Evolutionary conservation across 2,329 filamentous ascomycete genomes (phyloP), one percentile per base, ranked within the genome.

Genomic region (Arthroderma sp.): DNA sequence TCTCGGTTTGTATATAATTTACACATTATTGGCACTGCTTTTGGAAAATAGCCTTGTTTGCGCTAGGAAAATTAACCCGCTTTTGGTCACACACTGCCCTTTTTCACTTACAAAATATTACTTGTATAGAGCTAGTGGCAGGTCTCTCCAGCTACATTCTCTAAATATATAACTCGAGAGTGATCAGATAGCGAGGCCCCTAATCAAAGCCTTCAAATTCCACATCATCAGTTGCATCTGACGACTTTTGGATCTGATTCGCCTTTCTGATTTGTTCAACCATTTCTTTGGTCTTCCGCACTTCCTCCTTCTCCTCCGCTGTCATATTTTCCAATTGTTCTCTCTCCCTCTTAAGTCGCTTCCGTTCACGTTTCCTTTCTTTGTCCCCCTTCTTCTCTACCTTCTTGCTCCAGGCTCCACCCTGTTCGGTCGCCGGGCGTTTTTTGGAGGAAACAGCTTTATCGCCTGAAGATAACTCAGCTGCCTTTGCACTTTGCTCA

Each of bases 361-460:
- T 77, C 68, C 78, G 80, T 52, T 84, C 81, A 44, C 78, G 69
- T 48, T 78, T 72, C 53, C 71, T 72, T 40, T 72, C 68, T 42
- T 80, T 76, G 48, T 74, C 67, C 27, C 80, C 80, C 55, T 81
- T 80, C 54, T 72, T 70, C 50, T 83, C 82, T 22, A 73, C 68
- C 60, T 84, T 83, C 46, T 71, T 74, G 61, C 82, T 88, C 82
- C 83, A 88, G 1, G 83, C 76, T 56, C 58, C 79, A 34, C 43
- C 39, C 71, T 55, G 82, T 73, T 61, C 77, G 69, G 61, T 77
- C 74, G 54, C 74, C 22, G 52, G 55, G 65, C 71, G 80, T 78
- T 58, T 73, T 68, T 45, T 61, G 11, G 59, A 70, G 67, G 60
- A 58, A 5, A 59, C 61, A 30, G 58, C 57, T 29, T 56, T 53